A percentile compares a stretch with the other conserved stretches of the same genome.
phyloP scores from a whole-genome alignment of 2,329 filamentous ascomycete genomes.

The Fusarium sp. region DNA sequence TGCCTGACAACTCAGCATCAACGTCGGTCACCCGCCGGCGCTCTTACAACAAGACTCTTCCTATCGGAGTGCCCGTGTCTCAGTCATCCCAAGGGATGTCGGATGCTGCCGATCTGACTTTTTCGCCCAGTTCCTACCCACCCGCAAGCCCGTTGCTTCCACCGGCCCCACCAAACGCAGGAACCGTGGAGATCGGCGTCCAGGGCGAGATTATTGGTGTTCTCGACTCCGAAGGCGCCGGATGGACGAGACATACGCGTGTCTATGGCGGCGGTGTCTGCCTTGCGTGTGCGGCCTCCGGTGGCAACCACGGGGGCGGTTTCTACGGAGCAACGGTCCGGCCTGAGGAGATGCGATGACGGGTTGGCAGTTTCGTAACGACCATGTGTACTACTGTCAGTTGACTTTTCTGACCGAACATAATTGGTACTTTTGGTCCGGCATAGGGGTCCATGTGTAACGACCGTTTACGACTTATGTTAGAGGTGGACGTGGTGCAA shows the following conservation, averaged over 20 bases:
- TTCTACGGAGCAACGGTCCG: slow-evolving; percentile 68
- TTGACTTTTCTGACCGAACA: slow-evolving; percentile 6
- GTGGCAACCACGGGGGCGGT: slow-evolving; percentile 57
- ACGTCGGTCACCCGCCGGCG: slow-evolving; percentile 53
- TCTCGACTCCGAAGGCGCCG: slow-evolving; percentile 59
- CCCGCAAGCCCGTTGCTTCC: slow-evolving; percentile 61
- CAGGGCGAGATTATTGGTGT: slow-evolving; percentile 64
- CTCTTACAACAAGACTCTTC: slow-evolving; percentile 58
- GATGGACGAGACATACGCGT: slow-evolving; percentile 69
- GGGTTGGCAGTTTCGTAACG: neutral
- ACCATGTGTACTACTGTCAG: slow-evolving; percentile 14
- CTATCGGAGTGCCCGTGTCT: slow-evolving; percentile 50
- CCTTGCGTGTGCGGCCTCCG: slow-evolving; percentile 64
- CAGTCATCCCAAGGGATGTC: slow-evolving; percentile 38
- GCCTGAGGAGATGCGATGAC: slow-evolving; percentile 62
- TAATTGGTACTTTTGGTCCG: slow-evolving; percentile 10
- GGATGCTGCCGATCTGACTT: slow-evolving; percentile 48
- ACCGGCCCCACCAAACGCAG: slow-evolving; percentile 56
- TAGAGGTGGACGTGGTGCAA: slow-evolving; percentile 35
- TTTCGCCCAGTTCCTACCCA: slow-evolving; percentile 63
- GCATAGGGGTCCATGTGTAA: slow-evolving; percentile 27
- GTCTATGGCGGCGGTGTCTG: slow-evolving; percentile 70
- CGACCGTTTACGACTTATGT: slow-evolving; percentile 42
- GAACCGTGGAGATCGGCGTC: slow-evolving; percentile 54
- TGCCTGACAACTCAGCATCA: slow-evolving; percentile 45